phyloP scores from a whole-genome alignment of 495 filamentous ascomycete species.

The Neurospora sp. region DNA sequence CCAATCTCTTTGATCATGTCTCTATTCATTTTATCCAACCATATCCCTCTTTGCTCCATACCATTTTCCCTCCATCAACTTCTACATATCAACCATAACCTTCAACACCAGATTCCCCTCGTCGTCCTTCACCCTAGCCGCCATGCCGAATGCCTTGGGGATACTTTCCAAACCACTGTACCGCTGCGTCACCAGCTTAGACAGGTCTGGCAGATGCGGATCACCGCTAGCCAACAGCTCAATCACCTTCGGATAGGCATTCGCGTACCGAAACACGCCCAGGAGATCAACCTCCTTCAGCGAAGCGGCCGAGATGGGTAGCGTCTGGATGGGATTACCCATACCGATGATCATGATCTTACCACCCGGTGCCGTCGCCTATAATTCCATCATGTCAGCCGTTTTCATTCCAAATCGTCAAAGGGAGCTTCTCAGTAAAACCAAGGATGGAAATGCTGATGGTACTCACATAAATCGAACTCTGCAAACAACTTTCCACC shows the following conservation, averaged over 20 bases:
- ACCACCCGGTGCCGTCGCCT: constrained; percentile 65
- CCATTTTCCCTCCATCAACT: neutral
- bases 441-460: neutral
- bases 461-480: constrained; percentile 64
- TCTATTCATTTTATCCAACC: neutral
- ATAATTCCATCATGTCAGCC: neutral
- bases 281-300: constrained; percentile 87
- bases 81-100: constrained; percentile 40
- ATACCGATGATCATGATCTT: constrained; percentile 86
- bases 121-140: constrained; percentile 42
- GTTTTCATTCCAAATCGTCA: neutral
- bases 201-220: constrained; percentile 41
- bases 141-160: constrained; percentile 40
- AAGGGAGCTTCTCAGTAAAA: neutral
- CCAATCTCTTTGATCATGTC: neutral
- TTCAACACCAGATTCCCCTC: constrained; percentile 43
- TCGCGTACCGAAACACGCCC: constrained; percentile 85
- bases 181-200: constrained; percentile 66
- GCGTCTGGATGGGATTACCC: constrained; percentile 78
- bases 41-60: neutral
- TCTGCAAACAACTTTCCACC: constrained; percentile 74
- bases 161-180: constrained; percentile 36
- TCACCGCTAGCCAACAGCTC: constrained; percentile 53
- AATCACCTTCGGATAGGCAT: constrained; percentile 71
- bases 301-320: constrained; percentile 77